These are phyloP conservation scores for Phlyctochytrium planicorne DNA, from an alignment of 192 early-diverging fungal genomes.

Conservation along the genomic window DNA sequence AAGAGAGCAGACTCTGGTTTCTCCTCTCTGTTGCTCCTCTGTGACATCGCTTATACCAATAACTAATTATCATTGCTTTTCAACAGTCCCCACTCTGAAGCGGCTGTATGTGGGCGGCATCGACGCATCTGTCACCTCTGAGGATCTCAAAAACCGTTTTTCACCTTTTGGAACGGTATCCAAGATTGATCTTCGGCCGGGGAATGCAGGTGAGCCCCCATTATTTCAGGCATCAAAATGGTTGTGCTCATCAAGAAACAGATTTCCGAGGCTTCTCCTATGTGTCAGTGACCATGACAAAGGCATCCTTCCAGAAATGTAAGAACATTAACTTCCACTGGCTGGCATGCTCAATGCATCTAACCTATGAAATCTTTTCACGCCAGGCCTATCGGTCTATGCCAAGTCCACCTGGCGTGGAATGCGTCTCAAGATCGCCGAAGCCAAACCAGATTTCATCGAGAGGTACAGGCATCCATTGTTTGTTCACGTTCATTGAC, in stretches of 20 bases:
- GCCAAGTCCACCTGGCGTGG: not conserved
- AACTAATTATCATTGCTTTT: no score
- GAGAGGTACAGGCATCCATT: not conserved
- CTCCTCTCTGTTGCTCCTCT: no score
- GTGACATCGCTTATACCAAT: no score
- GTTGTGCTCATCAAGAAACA: no score
- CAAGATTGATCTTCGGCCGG: not conserved
- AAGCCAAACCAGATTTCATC: not conserved
- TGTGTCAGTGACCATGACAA: not conserved
- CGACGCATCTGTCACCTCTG: not conserved
- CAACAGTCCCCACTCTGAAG: no score
- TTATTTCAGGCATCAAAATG: no score
- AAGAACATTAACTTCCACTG: no score
- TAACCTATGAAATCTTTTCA: no score
- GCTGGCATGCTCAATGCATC: no score
- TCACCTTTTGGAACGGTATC: not conserved
- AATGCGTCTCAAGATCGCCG: not conserved
- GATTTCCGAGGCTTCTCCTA: not conserved
- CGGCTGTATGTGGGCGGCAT: slow-evolving; percentile 3
- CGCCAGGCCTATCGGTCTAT: not conserved
- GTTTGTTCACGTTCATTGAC: no score
- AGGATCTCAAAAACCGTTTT: not conserved
- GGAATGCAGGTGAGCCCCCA: not conserved
- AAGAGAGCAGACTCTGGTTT: no score
- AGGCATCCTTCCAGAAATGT: not conserved